Evolutionary conservation across 441 rosid species (phyloP).

Genomic region (Populus hybrid): DNA sequence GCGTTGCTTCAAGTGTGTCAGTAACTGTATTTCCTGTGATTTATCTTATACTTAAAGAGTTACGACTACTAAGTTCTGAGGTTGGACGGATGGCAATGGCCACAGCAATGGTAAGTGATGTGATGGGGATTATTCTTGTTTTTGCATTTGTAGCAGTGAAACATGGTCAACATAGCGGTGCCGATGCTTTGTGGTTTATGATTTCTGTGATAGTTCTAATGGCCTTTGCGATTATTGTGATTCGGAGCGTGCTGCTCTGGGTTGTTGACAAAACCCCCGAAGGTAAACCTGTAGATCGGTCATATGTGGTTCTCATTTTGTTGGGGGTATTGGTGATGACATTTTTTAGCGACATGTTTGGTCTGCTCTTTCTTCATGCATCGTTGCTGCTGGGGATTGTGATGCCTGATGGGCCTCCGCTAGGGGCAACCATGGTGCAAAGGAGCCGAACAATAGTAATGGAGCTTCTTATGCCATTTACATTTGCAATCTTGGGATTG

Average conservation of each 20-base stretch:
- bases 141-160: conserved; percentile 41
- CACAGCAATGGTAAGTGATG: conserved; percentile 41
- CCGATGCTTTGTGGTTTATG: conserved; percentile 33
- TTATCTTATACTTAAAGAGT: conserved; percentile 49
- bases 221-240: conserved; percentile 24
- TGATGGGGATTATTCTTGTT: conserved; percentile 28
- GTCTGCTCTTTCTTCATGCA: conserved; percentile 51
- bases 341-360: conserved; percentile 59
- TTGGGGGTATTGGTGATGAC: conserved; percentile 37
- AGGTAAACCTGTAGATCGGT: conserved; percentile 49
- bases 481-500: conserved; percentile 51
- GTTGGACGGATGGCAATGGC: conserved; percentile 65
- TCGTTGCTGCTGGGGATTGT: conserved; percentile 58
- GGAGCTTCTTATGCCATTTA: conserved; percentile 58
- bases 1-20: conserved; percentile 27
- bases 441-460: conserved; percentile 46
- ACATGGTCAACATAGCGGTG: conserved; percentile 30
- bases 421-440: conserved; percentile 50
- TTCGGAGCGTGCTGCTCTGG: conserved; percentile 36
- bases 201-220: conserved; percentile 20
- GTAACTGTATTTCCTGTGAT: conserved; percentile 62
- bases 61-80: conserved; percentile 72
- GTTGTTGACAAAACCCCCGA: conserved; percentile 48
- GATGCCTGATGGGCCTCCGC: conserved; percentile 65
- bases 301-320: conserved; percentile 40